A percentile compares a stretch with the other conserved stretches of the same genome.
These are phyloP conservation scores for Fusarium sambucinum DNA, from an alignment of 2,329 filamentous ascomycete genomes.

Conservation along the genomic window DNA sequence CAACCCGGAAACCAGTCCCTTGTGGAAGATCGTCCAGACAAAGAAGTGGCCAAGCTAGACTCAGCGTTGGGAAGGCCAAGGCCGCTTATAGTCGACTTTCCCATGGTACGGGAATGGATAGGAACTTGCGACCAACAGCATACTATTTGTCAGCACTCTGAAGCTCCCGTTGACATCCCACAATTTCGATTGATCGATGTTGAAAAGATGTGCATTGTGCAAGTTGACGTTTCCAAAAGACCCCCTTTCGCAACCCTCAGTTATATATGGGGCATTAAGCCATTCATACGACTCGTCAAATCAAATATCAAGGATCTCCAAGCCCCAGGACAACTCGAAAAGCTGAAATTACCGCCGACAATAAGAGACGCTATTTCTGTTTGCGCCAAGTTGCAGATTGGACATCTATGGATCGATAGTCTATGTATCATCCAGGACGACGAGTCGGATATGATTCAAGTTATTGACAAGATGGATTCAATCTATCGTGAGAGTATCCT, in stretches of 20 bases:
- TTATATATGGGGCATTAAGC: not conserved
- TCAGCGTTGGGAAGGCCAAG: not conserved
- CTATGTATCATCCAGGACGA: not conserved
- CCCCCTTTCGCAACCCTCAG: not conserved
- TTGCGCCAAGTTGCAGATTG: not conserved
- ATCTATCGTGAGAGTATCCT: not conserved
- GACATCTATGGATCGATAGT: not conserved
- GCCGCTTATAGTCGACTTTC: not conserved
- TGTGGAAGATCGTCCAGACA: no score
- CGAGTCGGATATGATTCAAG: not conserved
- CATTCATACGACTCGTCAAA: not conserved
- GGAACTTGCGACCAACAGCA: not conserved
- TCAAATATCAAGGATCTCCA: not conserved
- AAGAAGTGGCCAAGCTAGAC: no score
- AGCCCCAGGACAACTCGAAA: not conserved
- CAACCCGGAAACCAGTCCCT: no score
- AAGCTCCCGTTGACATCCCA: rapidly evolving
- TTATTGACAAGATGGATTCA: not conserved
- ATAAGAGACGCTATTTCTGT: not conserved
- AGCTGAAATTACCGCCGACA: not conserved
- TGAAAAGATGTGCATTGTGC: not conserved
- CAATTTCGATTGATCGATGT: not conserved
- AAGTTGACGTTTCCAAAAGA: not conserved
- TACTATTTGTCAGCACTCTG: not conserved
- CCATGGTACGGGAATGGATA: not conserved